These are phyloP conservation scores for Chaetomium olivaceum DNA, from an alignment of 2,329 filamentous ascomycete species.

Conservation along the genomic window DNA sequence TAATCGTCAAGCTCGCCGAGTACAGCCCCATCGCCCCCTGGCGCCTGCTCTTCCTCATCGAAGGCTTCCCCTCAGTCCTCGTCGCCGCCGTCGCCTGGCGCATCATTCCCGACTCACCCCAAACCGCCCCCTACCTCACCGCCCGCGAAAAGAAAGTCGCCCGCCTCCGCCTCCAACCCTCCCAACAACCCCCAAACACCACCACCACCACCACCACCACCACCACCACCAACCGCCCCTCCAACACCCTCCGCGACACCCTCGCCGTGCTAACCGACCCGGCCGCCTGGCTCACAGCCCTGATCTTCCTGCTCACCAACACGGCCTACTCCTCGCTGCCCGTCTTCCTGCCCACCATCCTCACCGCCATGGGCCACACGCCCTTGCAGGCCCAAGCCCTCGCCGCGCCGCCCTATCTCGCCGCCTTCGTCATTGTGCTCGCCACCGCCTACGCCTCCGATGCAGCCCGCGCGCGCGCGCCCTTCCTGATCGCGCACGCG, in stretches of 20 bases:
- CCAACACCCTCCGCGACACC: slow-evolving; percentile 58
- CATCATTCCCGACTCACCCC: slow-evolving; percentile 74
- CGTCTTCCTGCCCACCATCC: slow-evolving; percentile 81
- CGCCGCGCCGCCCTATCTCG: slow-evolving; percentile 76
- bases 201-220: slow-evolving; percentile 11
- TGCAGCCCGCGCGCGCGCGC: slow-evolving; percentile 59
- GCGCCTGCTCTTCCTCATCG: slow-evolving; percentile 81
- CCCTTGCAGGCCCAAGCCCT: slow-evolving; percentile 71
- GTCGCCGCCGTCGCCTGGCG: slow-evolving; percentile 73
- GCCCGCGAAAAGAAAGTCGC: slow-evolving; percentile 69
- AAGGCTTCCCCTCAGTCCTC: slow-evolving; percentile 81
- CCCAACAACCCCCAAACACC: neutral
- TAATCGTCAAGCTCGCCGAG: slow-evolving; percentile 69
- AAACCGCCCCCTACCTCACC: slow-evolving; percentile 63
- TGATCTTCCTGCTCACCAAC: slow-evolving; percentile 86
- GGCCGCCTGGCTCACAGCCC: slow-evolving; percentile 71
- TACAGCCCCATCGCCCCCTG: slow-evolving; percentile 72
- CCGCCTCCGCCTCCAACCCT: slow-evolving; percentile 56
- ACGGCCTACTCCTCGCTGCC: slow-evolving; percentile 86
- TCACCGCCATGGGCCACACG: slow-evolving; percentile 73
- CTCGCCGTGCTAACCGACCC: slow-evolving; percentile 63
- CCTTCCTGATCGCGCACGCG: slow-evolving; percentile 69
- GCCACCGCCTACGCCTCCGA: slow-evolving; percentile 74
- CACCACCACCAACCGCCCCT: slow-evolving; percentile 15
- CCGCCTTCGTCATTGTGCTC: slow-evolving; percentile 72